These are phyloP conservation scores for Plantago rigida DNA, from an alignment of 305 asterid genomes.

Conservation along the genomic window DNA sequence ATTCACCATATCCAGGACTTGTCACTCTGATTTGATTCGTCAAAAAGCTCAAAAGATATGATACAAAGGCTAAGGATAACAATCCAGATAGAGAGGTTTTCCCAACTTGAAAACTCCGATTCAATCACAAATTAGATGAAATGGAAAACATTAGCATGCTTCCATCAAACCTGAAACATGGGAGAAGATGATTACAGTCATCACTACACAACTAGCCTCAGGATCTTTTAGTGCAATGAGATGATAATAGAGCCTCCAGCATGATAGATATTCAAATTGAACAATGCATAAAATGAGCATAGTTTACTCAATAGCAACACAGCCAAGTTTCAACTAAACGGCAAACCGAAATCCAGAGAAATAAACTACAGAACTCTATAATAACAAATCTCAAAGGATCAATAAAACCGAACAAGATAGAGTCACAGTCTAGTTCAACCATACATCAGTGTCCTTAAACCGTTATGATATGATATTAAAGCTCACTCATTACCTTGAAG, in stretches of 20 bases:
- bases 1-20: constrained; percentile 30
- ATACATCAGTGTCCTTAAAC: too few species aligned
- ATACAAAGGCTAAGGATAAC: constrained; percentile 1
- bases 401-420: too few species aligned
- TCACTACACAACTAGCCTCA: neutral
- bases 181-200: constrained; percentile 5
- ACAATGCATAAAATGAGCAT: too few species aligned
- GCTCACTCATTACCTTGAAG: too few species aligned
- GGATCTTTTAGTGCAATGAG: neutral
- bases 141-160: constrained; percentile 4
- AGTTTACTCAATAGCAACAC: too few species aligned
- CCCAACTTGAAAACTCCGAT: neutral
- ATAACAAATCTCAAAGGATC: too few species aligned
- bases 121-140: constrained; percentile 8
- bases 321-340: too few species aligned
- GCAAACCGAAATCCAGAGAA: too few species aligned
- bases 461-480: too few species aligned
- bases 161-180: constrained; percentile 15
- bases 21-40: constrained; percentile 2
- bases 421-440: too few species aligned
- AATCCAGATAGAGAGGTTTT: neutral
- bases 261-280: too few species aligned
- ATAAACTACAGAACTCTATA: too few species aligned
- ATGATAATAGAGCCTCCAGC: neutral
- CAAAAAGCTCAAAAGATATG: neutral